These are phyloP conservation scores for Pseudomonodictys pantanalensis DNA, from an alignment of 495 filamentous ascomycete species.

Conservation along the genomic window DNA sequence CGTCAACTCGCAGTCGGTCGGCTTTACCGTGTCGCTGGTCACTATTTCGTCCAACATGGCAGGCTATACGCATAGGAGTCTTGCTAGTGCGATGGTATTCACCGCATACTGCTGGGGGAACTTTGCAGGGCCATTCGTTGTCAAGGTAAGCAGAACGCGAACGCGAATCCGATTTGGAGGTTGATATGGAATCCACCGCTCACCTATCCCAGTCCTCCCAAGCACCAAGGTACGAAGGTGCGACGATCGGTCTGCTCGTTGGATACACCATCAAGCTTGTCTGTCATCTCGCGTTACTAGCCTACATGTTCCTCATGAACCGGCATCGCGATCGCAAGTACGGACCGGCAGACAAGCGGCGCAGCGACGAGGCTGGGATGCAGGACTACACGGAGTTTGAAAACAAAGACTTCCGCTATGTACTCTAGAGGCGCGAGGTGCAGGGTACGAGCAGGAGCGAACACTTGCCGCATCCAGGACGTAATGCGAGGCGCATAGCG, in stretches of 20 bases:
- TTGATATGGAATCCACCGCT: no score
- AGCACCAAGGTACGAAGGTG: neutral
- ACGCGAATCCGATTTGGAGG: no score
- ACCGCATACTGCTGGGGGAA: conserved; percentile 10
- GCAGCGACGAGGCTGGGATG: conserved; percentile 14
- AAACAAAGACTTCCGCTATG: conserved; percentile 22
- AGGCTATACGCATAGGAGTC: conserved; percentile 2
- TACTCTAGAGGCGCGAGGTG: neutral
- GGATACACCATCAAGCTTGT: conserved; percentile 14
- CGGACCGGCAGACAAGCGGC: conserved; percentile 5
- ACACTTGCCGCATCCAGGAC: neutral
- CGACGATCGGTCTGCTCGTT: conserved; percentile 9
- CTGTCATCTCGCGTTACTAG: conserved; percentile 2
- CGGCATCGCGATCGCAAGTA: conserved; percentile 15
- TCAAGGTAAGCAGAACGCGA: no score
- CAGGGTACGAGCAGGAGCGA: neutral
- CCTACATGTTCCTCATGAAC: conserved; percentile 7
- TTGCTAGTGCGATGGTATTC: conserved; percentile 3
- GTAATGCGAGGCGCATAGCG: neutral
- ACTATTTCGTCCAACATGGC: conserved; percentile 9
- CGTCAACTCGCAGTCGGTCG: conserved; percentile 14
- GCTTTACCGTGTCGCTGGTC: conserved; percentile 13
- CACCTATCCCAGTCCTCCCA: no score
- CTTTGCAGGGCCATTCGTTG: conserved; percentile 10
- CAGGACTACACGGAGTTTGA: conserved; percentile 15